phyloP scores from a whole-genome alignment of 352 stramenopile species.

The Thraustochytrium sp. region DNA sequence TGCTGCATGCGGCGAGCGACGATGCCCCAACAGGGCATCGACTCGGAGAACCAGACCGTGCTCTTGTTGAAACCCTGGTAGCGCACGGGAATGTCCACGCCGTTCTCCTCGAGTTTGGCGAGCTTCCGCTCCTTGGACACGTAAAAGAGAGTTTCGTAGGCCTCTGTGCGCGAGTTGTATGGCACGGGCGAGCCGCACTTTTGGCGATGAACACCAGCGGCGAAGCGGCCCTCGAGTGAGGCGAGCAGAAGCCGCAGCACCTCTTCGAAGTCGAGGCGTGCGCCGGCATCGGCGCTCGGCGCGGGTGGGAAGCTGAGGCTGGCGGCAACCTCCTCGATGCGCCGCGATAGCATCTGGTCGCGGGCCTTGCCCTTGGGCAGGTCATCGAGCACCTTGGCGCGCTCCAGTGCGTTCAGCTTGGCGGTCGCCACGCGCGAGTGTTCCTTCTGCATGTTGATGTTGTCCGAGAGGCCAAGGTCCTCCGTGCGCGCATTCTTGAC shows the following conservation, averaged over 20 bases:
- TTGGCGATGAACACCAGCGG: not conserved
- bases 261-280: conserved; percentile 7
- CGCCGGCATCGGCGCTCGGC: not conserved
- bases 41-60: conserved; percentile 27
- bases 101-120: conserved; percentile 16
- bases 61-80: conserved; percentile 37
- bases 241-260: conserved; percentile 21
- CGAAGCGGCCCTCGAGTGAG: conserved; percentile 26
- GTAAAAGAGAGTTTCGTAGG: conserved; percentile 29
- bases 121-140: conserved; percentile 41
- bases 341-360: not conserved
- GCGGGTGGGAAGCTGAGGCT: not conserved
- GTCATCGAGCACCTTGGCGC: not conserved
- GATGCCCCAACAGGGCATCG: conserved; percentile 15
- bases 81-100: conserved; percentile 22
- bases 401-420: conserved; percentile 2
- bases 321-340: not conserved
- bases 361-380: not conserved
- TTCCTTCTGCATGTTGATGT: not conserved
- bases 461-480: not conserved
- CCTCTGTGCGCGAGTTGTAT: not conserved
- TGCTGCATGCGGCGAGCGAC: conserved; percentile 40
- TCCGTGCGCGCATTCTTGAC: not conserved
- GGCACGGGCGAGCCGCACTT: conserved; percentile 36
- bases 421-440: not conserved